These are phyloP conservation scores for Lepidium sativum DNA, from an alignment of 345 rosid species.

Conservation along the genomic window DNA sequence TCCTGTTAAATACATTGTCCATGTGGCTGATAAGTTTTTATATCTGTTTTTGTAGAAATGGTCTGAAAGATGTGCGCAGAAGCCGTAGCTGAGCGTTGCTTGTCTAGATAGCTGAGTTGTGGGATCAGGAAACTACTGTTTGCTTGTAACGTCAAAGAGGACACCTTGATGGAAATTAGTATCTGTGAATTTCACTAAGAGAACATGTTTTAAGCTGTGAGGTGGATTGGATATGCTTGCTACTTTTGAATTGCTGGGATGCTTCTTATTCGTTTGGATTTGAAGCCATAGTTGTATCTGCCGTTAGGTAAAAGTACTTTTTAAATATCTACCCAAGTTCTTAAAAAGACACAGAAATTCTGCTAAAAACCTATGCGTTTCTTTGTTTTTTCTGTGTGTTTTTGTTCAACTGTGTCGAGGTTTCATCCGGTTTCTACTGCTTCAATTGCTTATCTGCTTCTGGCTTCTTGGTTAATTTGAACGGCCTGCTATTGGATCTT, in stretches of 20 bases:
- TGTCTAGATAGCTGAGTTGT: constrained; percentile 13
- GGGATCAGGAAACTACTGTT: constrained; percentile 30
- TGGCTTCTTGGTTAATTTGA: constrained; percentile 10
- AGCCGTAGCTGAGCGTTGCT: constrained; percentile 65
- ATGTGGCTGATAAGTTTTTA: background rate
- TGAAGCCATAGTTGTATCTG: constrained; percentile 31
- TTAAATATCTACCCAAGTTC: constrained; percentile 23
- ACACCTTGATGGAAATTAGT: constrained; percentile 40
- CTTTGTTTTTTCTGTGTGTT: constrained; percentile 26
- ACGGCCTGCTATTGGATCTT: constrained; percentile 4
- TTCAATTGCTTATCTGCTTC: constrained; percentile 49
- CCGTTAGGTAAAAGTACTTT: constrained; percentile 25
- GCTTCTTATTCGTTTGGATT: constrained; percentile 31
- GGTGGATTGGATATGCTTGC: constrained; percentile 56
- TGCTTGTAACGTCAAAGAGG: constrained; percentile 4
- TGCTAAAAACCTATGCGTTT: background rate
- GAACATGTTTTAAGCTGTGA: constrained; percentile 50
- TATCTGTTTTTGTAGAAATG: constrained; percentile 47
- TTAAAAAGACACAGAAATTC: constrained; percentile 1
- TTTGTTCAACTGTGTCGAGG: constrained; percentile 43
- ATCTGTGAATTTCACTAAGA: constrained; percentile 47
- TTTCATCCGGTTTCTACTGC: constrained; percentile 56
- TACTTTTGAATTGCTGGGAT: constrained; percentile 45
- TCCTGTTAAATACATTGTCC: background rate
- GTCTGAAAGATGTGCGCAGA: constrained; percentile 64